Percentiles rank a stretch among this genome's conserved stretches.
phyloP scores from a whole-genome alignment of 768 basidiomycete species.

The Leccinum obscurum region DNA sequence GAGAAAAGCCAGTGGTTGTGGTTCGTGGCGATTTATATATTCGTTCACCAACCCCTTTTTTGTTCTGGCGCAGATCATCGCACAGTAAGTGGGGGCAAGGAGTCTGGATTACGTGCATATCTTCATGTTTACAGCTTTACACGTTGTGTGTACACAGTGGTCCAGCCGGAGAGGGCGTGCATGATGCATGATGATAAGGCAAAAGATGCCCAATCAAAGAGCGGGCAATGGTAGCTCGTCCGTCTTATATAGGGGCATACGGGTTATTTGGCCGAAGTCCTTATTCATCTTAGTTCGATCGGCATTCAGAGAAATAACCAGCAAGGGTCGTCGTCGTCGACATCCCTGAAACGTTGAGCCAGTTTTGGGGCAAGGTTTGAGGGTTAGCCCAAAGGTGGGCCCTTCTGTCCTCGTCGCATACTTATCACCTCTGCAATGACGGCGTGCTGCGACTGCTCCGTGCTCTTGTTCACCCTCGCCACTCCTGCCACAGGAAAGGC shows the following conservation, averaged over 20 bases:
- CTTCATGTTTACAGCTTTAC: neutral
- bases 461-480: too few relatives aligned
- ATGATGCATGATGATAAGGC: conserved; percentile 4
- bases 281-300: neutral
- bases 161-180: conserved; percentile 7
- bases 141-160: neutral
- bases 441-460: too few relatives aligned
- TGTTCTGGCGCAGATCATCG: conserved; percentile 8
- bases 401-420: too few relatives aligned
- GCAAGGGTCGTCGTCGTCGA: too few relatives aligned
- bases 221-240: neutral
- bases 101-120: too few relatives aligned
- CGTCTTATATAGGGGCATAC: conserved; percentile 1
- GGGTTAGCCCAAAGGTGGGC: too few relatives aligned
- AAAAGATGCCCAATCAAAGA: conserved; percentile 13
- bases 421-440: too few relatives aligned
- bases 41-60: neutral
- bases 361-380: too few relatives aligned
- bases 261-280: neutral
- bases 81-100: conserved; percentile 5
- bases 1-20: neutral
- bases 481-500: too few relatives aligned
- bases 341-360: too few relatives aligned
- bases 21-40: conserved; percentile 6
- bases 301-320: too few relatives aligned